Base-by-base conservation (phyloP, 2,329 filamentous ascomycete species). In the Rutstroemia sp. region DNA sequence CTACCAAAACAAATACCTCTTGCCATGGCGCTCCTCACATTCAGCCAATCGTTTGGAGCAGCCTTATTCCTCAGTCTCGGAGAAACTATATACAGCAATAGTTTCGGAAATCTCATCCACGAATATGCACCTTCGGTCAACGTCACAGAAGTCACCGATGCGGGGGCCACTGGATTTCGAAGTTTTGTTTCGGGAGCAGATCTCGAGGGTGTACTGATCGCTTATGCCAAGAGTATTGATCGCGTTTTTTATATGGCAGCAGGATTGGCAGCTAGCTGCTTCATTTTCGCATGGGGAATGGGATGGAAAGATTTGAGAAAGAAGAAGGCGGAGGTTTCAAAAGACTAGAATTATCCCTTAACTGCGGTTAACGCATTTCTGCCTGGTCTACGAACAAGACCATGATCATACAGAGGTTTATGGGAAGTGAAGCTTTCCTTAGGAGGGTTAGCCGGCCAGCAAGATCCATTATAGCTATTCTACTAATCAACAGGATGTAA, bases 161-260 rank as follows among this genome's bases (percentile, higher is more conserved):
- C 75, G 0, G 77, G 66, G 30, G 75, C 74, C 2, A 73, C 72
- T 0, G 69, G 63, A 0, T 71, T 78, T 41, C 65, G 70, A 12
- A 56, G 59, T 0, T 61, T 72, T 19, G 67, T 78, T 0, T 45
- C 62, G 1, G 23, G 59, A 3, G 56, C 59, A 1, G 63, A 72
- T 37, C 57, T 78, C 0, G 58, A 62, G 0, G 69, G 67, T 6
- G 74, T 77, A 1, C 55, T 78, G 4, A 45, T 62, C 8, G 72
- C 75, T n/a, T 49, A 30, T 19, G 21, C 46, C 7, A 49, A 49
- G 25, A 49, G 46, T 34, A 16, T 49, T 30, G 46, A 49, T 37
- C 21, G 27, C 14, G 46, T 49, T 37, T 49, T 49, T 16, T 49
- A 49, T 18, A 21, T 49, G 27, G 23, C 30, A 6, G 27, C 27